These are phyloP conservation scores for Yarrowia sp. DNA, from an alignment of 805 yeast genomes.

Conservation along the genomic window DNA sequence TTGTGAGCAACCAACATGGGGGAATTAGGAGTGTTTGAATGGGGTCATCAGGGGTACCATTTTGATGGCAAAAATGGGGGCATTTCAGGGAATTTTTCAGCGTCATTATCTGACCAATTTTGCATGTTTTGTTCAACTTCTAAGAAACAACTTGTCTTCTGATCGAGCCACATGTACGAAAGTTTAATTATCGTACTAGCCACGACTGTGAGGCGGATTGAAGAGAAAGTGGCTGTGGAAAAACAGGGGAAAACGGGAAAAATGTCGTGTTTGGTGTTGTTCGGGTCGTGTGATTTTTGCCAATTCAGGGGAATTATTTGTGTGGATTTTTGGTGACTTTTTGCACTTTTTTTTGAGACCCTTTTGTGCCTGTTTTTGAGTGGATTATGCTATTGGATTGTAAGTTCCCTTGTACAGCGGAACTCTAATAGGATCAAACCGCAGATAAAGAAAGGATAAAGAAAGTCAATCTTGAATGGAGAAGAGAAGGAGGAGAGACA, in stretches of 20 bases:
- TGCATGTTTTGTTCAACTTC: background rate
- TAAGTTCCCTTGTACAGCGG: background rate
- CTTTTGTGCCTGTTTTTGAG: background rate
- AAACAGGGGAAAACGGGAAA: background rate
- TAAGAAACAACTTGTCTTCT: background rate
- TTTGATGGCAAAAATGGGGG: background rate
- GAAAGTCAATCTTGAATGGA: no score
- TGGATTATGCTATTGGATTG: slow-evolving; percentile 6
- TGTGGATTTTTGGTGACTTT: background rate
- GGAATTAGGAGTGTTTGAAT: background rate
- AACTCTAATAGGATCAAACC: background rate
- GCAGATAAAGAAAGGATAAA: no score
- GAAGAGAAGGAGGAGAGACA: no score
- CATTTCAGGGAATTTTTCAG: no score
- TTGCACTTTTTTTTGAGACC: background rate
- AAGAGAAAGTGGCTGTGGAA: no score
- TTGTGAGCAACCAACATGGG: no score
- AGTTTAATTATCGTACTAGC: background rate
- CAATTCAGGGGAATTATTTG: background rate
- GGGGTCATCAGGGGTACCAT: background rate
- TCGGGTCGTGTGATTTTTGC: slow-evolving; percentile 25
- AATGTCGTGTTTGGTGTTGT: background rate
- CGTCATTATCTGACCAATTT: background rate
- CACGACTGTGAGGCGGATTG: background rate
- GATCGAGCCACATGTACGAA: background rate